Conservation (phyloP, 2,329 filamentous ascomycete genomes). For the Cladosporium sp. region DNA sequence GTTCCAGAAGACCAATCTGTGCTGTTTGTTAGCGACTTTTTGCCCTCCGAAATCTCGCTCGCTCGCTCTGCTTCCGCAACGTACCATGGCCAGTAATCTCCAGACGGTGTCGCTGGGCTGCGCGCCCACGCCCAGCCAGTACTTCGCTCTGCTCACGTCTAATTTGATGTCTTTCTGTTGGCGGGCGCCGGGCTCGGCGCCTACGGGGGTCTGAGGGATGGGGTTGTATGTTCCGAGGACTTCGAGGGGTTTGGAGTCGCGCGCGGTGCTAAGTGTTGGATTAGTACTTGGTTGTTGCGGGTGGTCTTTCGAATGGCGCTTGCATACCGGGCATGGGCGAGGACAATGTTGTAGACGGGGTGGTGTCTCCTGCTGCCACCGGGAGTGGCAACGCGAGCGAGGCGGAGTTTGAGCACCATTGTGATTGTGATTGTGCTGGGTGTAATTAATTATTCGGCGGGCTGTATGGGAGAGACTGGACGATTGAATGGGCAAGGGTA, state of each 20-base stretch:
- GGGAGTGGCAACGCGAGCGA: slow-evolving; percentile 77
- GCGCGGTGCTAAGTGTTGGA: slow-evolving; percentile 62
- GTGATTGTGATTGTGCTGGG: neutral
- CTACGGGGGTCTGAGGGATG: slow-evolving; percentile 52
- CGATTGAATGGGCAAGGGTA: too few species aligned
- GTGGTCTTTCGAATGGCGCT: neutral
- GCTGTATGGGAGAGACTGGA: too few species aligned
- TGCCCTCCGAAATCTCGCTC: neutral
- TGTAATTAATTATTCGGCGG: neutral
- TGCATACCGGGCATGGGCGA: slow-evolving; percentile 79
- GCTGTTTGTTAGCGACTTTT: neutral
- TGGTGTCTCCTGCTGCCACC: slow-evolving; percentile 59
- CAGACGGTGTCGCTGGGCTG: slow-evolving; percentile 89
- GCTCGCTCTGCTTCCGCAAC: neutral
- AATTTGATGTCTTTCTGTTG: slow-evolving; percentile 89
- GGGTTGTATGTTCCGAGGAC: slow-evolving; percentile 70
- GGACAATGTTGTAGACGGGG: slow-evolving; percentile 98
- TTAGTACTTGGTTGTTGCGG: slow-evolving; percentile 1
- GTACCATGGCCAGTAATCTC: slow-evolving; percentile 77
- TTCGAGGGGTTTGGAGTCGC: slow-evolving; percentile 84
- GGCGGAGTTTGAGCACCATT: slow-evolving; percentile 89
- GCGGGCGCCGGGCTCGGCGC: slow-evolving; percentile 49
- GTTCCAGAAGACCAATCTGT: slow-evolving; percentile 41
- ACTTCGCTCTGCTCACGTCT: slow-evolving; percentile 74
- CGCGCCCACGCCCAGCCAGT: slow-evolving; percentile 95